Evolutionary conservation across 2,329 filamentous ascomycete species (phyloP).

Genomic region (Tricladium varicosporioides): DNA sequence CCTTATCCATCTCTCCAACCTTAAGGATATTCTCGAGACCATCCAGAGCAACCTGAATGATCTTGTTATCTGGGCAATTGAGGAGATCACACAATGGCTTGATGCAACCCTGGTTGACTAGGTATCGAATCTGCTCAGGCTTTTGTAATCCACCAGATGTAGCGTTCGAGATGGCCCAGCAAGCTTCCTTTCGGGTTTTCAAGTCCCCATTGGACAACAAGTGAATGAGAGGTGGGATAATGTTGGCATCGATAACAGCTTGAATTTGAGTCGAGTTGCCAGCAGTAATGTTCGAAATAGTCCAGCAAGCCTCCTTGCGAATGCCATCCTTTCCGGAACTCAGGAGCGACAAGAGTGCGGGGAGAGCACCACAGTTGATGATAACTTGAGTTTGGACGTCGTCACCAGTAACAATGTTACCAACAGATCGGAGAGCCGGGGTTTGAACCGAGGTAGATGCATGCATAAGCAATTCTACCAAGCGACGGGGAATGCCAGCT

Average conservation of each 20-base stretch:
- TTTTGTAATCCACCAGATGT: slow-evolving; percentile 97
- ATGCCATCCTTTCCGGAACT: slow-evolving; percentile 99
- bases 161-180: slow-evolving; percentile 99
- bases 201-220: slow-evolving; percentile 95
- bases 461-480: slow-evolving; percentile 97
- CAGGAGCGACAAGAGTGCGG: slow-evolving; percentile 87
- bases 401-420: slow-evolving; percentile 98
- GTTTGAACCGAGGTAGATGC: slow-evolving; percentile 98
- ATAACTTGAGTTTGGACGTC: slow-evolving; percentile 99
- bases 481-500: slow-evolving; percentile 90
- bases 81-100: slow-evolving; percentile 95
- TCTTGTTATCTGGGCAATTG: slow-evolving; percentile 98
- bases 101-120: slow-evolving; percentile 92
- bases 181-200: slow-evolving; percentile 98
- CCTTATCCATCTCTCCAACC: slow-evolving; percentile 98
- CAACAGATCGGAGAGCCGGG: slow-evolving; percentile 91
- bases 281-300: slow-evolving; percentile 97
- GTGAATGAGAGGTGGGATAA: slow-evolving; percentile 94
- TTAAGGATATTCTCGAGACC: slow-evolving; percentile 99
- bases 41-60: slow-evolving; percentile 97
- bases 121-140: slow-evolving; percentile 95
- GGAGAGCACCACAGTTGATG: slow-evolving; percentile 94
- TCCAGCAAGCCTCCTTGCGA: slow-evolving; percentile 99
- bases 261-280: slow-evolving; percentile 98
- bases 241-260: slow-evolving; percentile 92